Base-by-base conservation (phyloP, 1,139 yeast genomes). In the Saccharomyces hybrid region DNA sequence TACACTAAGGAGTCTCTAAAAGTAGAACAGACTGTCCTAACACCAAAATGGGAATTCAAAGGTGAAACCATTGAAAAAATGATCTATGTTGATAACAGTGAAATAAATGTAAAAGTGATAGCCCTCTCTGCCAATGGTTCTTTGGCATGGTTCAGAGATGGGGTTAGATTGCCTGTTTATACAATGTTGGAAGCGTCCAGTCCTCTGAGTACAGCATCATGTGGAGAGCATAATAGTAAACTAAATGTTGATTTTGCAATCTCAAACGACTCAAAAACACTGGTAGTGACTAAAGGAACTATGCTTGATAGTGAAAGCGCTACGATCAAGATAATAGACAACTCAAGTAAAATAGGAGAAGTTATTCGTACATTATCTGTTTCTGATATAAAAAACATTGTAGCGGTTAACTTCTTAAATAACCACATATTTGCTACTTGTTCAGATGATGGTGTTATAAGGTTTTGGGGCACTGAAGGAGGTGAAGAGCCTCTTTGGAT, bases 81-180 rank as follows among this genome's bases (percentile, higher is more conserved):
- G 54, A 49, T 55, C 7, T 51, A 52, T n/a, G 49, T 61, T 31
- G 58, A 60, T n/a, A 52, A 50, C 13, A 51, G 57, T 6, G 52
- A 52, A n/a, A 47, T 53, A n/a, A 57, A 57, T 3, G 58, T 55
- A 9, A 55, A 56, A 19, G 55, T 60, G 25, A 50, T 68, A 27
- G 69, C 62, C 6, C 55, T 67, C 58, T 56, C 67, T 2, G 49
- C 54, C 1, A 60, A 52, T 49, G 72, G 71, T 16, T 61, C 68
- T 8, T 44, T 68, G 23, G 70, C 64, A 19, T 66, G 70, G 69
- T 68, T 68, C 52, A 59, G 60, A 31, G 63, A 63, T 8, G 65
- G 59, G 7, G 49, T 58, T 25, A 60, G 58, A 29, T 57, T 56
- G 1, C 71, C 71, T 3, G 57, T 62, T 6, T 47, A 42, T 14